Evolutionary conservation across 2,329 filamentous ascomycete genomes (phyloP).

Genomic region (Aspergillus uvarum): DNA sequence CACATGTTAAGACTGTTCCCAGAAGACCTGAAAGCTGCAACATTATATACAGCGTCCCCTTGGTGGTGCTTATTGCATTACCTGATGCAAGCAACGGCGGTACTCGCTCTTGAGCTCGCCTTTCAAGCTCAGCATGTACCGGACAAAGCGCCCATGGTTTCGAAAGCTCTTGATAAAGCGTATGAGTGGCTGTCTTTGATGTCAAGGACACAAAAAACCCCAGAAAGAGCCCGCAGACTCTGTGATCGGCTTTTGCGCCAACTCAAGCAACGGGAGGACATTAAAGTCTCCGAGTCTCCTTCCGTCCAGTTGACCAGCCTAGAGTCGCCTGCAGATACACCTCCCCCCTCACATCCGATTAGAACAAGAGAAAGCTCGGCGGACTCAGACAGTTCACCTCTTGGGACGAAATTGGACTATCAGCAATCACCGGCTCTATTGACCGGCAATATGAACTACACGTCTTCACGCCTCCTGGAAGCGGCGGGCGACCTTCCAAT

Average conservation of each 20-base stretch:
- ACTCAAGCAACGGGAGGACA: slow-evolving; percentile 33
- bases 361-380: background rate
- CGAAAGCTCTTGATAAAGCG: slow-evolving; percentile 37
- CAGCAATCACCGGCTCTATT: background rate
- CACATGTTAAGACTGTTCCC: slow-evolving; percentile 43
- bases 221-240: slow-evolving; percentile 36
- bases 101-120: slow-evolving; percentile 46
- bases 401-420: background rate
- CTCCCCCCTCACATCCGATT: background rate
- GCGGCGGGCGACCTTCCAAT: slow-evolving; percentile 29
- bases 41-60: slow-evolving; percentile 40
- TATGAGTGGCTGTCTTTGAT: slow-evolving; percentile 36
- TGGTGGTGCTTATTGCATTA: slow-evolving; percentile 50
- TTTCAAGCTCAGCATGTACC: slow-evolving; percentile 46
- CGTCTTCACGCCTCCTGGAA: slow-evolving; percentile 24
- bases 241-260: slow-evolving; percentile 39
- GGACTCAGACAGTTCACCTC: background rate
- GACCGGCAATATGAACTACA: background rate
- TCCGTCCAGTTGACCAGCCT: background rate
- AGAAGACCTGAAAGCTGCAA: slow-evolving; percentile 37
- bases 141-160: slow-evolving; percentile 38
- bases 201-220: slow-evolving; percentile 31
- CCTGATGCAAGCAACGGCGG: slow-evolving; percentile 45
- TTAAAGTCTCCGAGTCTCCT: slow-evolving; percentile 28
- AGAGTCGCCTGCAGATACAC: background rate